Conservation (phyloP, 192 early-diverging fungal species). For the Obelidium mucronatum region DNA sequence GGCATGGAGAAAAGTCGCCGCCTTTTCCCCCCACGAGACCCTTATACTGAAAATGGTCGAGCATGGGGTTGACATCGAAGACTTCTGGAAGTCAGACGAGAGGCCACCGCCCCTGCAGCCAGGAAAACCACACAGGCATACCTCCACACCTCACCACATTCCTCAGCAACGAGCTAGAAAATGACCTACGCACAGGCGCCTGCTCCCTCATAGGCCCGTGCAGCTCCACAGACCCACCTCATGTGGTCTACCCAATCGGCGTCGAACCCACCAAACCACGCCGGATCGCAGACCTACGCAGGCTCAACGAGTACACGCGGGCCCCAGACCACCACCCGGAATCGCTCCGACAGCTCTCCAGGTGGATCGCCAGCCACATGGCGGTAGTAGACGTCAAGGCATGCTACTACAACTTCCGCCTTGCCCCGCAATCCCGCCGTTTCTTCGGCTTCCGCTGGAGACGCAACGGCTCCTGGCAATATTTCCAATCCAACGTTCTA, state of each 20-base stretch:
- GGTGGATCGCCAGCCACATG: neutral
- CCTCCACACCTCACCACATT: neutral
- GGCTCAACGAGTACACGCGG: neutral
- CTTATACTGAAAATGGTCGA: neutral
- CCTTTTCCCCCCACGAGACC: neutral
- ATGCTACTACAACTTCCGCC: neutral
- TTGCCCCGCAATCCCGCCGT: neutral
- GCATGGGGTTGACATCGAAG: neutral
- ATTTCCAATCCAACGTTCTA: neutral
- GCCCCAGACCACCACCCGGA: neutral
- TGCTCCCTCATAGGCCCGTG: neutral
- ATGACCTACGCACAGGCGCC: neutral
- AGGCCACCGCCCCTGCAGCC: neutral
- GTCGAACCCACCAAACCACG: neutral
- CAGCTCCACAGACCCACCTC: neutral
- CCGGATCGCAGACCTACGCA: neutral
- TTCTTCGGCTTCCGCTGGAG: neutral
- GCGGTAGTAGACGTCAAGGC: neutral
- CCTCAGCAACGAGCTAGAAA: neutral
- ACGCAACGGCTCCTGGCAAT: neutral
- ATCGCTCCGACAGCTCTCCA: neutral
- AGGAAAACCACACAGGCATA: neutral
- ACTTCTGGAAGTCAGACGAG: neutral
- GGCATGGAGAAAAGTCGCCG: neutral
- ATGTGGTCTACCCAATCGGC: neutral